phyloP scores from a whole-genome alignment of 2,329 filamentous ascomycete genomes.

The Amylocarpus encephaloides region DNA sequence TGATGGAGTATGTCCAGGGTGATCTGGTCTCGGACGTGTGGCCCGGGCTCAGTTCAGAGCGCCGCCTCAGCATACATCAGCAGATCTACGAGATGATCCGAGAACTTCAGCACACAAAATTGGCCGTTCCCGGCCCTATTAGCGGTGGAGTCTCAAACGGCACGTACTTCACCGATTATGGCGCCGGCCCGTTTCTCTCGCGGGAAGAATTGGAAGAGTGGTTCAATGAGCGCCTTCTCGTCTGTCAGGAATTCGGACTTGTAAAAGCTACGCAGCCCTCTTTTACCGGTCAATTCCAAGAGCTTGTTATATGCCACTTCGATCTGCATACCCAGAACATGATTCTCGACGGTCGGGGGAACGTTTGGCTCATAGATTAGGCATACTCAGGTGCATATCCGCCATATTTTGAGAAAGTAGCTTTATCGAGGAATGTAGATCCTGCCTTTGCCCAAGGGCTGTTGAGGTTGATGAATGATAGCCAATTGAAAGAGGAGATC shows the following conservation, averaged over 20 bases:
- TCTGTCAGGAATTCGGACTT: constrained; percentile 8
- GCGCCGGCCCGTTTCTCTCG: too few relatives aligned
- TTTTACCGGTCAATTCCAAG: not conserved
- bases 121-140: constrained; percentile 10
- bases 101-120: constrained; percentile 7
- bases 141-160: not conserved
- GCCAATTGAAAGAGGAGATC: too few relatives aligned
- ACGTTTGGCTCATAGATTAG: constrained; percentile 15
- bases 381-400: constrained; percentile 8
- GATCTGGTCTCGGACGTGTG: constrained; percentile 10
- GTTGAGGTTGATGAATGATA: too few relatives aligned
- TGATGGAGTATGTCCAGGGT: constrained; percentile 12
- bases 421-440: too few relatives aligned
- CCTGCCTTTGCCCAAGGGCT: too few relatives aligned
- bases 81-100: constrained; percentile 9
- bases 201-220: not conserved
- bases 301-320: constrained; percentile 12
- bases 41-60: constrained; percentile 5
- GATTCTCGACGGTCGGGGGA: constrained; percentile 7
- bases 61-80: constrained; percentile 1
- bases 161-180: too few relatives aligned
- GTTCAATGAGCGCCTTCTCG: constrained; percentile 12
- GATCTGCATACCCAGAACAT: constrained; percentile 9
- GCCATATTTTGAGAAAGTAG: constrained; percentile 9
- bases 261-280: too few relatives aligned